A percentile compares a stretch with the other conserved stretches of the same genome.
These are phyloP conservation scores for Plasmodium gaboni DNA, from an alignment of 169 alveolate species.

Conservation along the genomic window DNA sequence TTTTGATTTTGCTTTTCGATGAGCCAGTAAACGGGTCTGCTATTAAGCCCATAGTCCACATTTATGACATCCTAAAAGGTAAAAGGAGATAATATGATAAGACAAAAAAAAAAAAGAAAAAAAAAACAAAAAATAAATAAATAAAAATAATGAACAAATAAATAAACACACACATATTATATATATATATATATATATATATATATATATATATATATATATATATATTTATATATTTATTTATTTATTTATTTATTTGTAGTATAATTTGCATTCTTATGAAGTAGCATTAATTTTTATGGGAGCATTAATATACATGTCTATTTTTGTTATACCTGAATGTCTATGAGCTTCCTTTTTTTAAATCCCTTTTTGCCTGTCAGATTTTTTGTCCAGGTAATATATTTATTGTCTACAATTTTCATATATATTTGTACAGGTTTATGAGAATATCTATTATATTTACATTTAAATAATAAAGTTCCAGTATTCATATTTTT, in stretches of 20 bases:
- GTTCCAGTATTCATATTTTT: conserved; percentile 43
- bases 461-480: conserved; percentile 41
- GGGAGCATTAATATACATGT: not conserved
- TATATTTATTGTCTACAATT: conserved; percentile 28
- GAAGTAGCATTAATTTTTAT: not conserved
- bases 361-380: conserved; percentile 20
- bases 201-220: not conserved
- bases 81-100: too few relatives aligned
- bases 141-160: not conserved
- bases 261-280: too few relatives aligned
- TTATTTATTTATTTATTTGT: not conserved
- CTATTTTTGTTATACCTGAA: conserved; percentile 23
- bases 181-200: not conserved
- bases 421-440: conserved; percentile 56
- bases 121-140: not conserved
- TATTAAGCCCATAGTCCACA: conserved; percentile 46
- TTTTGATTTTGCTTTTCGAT: conserved; percentile 54
- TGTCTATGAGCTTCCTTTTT: conserved; percentile 41
- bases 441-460: conserved; percentile 36
- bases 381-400: conserved; percentile 47
- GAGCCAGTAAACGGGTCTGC: conserved; percentile 76
- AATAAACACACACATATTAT: not conserved
- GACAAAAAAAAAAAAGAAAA: not conserved
- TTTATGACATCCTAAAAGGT: conserved; percentile 41
- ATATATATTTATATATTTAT: not conserved